Base-by-base conservation (phyloP, 2,329 filamentous ascomycete species). In the Colletotrichum lupini region DNA sequence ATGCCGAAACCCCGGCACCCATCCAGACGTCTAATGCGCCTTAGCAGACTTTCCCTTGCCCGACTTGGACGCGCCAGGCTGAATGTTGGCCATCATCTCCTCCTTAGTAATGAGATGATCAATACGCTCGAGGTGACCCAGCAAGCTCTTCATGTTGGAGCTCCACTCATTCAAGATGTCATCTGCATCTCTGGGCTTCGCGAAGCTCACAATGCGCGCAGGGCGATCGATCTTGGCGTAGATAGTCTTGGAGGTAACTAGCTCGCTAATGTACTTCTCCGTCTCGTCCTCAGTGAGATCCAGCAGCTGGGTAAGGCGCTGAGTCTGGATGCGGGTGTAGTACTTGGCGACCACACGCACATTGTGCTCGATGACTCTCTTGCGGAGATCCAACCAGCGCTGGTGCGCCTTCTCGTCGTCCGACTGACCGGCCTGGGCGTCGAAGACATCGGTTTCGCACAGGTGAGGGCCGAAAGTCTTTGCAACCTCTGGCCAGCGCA, bases 81-180 rank as follows among this genome's bases (percentile, higher is more conserved):
- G 93, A 79, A 99, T 98, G 73, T 95, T 90, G 53, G 97, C 97
- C 97, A 99, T 99, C 97, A 99, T 99, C 88, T 99, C 97, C 85
- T 99, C 97, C 89, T 98, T 98, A 68, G 97, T 99, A 80, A 99
- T 99, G 79, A 99, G 88, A 83, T 99, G 97, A 81, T 99, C 97
- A 74, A 99, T 97, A 75, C 95, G 90, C 88, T 98, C 95, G 80
- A 98, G 81, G 68, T 96, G 85, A 12, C 94, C 95, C 76, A 98
- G 85, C 78, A 98, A 85, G 80, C 92, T 95, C 92, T 97, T 97
- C 95, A 98, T 98, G 84, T 98, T 98, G 79, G 94, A 93, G 82
- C 95, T 98, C 97, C 97, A 99, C 85, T 99, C 97, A 81, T 99
- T 99, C 80, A 99, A 86, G 66, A 98, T 92, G 83, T 99, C 97